These are phyloP conservation scores for Coniochaeta sp. DNA, from an alignment of 2,329 filamentous ascomycete species.

Conservation along the genomic window DNA sequence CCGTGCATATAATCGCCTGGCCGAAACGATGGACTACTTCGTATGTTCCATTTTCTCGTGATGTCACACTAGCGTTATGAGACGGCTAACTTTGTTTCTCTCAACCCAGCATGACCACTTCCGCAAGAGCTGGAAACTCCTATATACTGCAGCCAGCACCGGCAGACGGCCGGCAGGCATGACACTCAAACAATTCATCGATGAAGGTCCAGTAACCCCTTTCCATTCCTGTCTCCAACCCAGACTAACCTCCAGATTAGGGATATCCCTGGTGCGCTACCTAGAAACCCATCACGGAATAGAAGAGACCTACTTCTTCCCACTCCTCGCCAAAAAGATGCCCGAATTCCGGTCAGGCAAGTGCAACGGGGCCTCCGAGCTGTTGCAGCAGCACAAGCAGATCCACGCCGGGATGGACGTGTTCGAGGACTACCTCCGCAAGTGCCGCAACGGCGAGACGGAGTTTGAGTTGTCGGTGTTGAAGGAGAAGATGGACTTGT, in stretches of 20 bases:
- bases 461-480: constrained; percentile 52
- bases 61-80: not conserved
- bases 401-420: constrained; percentile 72
- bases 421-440: constrained; percentile 57
- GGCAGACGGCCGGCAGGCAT: constrained; percentile 54
- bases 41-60: constrained; percentile 31
- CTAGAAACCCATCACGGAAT: constrained; percentile 75
- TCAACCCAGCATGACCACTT: constrained; percentile 63
- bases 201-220: constrained; percentile 36
- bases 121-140: constrained; percentile 62
- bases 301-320: constrained; percentile 78
- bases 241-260: not conserved
- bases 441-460: constrained; percentile 55
- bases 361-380: constrained; percentile 28
- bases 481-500: constrained; percentile 66
- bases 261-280: constrained; percentile 59
- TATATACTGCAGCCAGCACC: constrained; percentile 58
- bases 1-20: constrained; percentile 61
- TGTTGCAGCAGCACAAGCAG: constrained; percentile 66
- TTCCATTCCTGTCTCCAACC: not conserved
- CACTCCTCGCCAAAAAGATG: constrained; percentile 69
- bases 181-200: constrained; percentile 62
- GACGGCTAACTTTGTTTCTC: constrained; percentile 7
- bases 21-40: constrained; percentile 68
- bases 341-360: constrained; percentile 54